Conservation (phyloP, 495 filamentous ascomycete genomes). For the Penicillium paxilli region DNA sequence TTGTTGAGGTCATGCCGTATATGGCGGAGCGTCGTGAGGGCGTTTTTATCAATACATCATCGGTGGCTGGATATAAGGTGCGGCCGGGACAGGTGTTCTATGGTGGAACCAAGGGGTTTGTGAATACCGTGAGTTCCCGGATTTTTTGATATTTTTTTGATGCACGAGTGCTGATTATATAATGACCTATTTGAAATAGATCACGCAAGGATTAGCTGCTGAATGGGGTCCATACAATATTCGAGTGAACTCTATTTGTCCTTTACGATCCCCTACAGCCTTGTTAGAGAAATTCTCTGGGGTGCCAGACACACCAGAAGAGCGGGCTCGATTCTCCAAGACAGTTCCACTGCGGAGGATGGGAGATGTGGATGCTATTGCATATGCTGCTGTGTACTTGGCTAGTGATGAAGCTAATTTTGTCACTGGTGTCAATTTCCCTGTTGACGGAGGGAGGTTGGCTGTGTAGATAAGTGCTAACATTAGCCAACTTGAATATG, state of each 20-base stretch:
- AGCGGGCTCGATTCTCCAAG: constrained; percentile 56
- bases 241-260: constrained; percentile 58
- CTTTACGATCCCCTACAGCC: constrained; percentile 52
- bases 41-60: constrained; percentile 58
- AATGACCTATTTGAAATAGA: constrained; percentile 18
- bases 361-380: background rate
- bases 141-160: no score
- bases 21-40: constrained; percentile 46
- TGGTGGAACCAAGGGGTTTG: constrained; percentile 58
- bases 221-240: constrained; percentile 58
- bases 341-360: constrained; percentile 49
- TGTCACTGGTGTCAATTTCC: background rate
- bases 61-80: constrained; percentile 55
- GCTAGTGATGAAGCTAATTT: background rate
- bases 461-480: background rate
- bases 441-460: background rate
- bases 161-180: background rate
- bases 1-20: constrained; percentile 50
- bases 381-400: background rate
- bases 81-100: constrained; percentile 62
- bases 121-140: constrained; percentile 41
- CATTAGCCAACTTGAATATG: no score
- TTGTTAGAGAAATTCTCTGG: constrained; percentile 60
- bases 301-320: constrained; percentile 58
- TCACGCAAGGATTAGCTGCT: constrained; percentile 58